Evolutionary conservation across 345 rosid genomes (phyloP).

Genomic region (Angophora floribunda): DNA sequence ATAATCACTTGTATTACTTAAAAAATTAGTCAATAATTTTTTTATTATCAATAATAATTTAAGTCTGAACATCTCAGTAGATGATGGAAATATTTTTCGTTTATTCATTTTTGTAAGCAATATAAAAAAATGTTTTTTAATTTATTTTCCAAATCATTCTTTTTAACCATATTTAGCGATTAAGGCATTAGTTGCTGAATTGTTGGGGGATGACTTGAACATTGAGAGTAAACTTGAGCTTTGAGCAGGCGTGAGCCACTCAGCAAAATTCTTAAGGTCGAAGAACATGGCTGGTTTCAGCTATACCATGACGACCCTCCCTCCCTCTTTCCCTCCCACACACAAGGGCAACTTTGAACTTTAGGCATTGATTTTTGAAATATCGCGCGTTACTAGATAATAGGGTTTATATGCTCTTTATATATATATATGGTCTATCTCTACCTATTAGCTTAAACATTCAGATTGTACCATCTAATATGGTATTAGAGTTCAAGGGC

Average conservation of each 20-base stretch:
- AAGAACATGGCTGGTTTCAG: neutral
- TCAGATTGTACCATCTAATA: neutral
- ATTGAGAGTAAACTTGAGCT: no score
- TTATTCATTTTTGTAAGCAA: no score
- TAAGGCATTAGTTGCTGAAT: no score
- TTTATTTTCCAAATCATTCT: no score
- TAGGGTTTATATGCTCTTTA: neutral
- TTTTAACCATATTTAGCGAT: no score
- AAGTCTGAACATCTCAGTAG: no score
- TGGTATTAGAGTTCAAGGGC: neutral
- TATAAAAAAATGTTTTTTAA: no score
- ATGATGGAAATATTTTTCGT: no score
- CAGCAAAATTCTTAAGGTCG: neutral
- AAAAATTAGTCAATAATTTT: no score
- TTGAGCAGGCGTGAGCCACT: neutral
- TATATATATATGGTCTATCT: neutral
- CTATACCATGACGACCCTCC: neutral
- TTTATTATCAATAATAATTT: no score
- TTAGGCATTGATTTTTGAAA: neutral
- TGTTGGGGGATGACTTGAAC: no score
- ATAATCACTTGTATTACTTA: no score
- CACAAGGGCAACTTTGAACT: neutral
- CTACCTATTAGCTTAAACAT: neutral
- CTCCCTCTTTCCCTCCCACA: neutral
- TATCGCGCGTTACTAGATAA: neutral